Evolutionary conservation across 768 basidiomycete genomes (phyloP).

Genomic region (Pisolithus sp.): DNA sequence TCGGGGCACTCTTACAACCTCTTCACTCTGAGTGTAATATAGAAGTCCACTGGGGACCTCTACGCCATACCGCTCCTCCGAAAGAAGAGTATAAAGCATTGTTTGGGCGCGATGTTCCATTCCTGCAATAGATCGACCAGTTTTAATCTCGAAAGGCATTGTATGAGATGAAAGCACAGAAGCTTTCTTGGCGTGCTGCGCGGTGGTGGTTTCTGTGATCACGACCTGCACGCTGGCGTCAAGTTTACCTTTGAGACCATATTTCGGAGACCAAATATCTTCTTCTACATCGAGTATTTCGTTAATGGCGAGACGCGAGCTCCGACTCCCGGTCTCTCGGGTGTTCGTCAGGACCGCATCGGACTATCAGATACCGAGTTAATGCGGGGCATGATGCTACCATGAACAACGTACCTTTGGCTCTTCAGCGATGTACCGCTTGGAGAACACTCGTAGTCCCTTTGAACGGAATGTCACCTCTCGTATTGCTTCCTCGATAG

Average conservation of each 20-base stretch:
- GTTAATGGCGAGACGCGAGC: constrained; percentile 62
- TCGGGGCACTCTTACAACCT: constrained; percentile 77
- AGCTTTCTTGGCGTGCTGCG: constrained; percentile 12
- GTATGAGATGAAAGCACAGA: constrained; percentile 19
- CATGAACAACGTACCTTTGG: constrained; percentile 49
- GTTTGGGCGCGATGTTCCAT: constrained; percentile 98
- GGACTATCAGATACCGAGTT: constrained; percentile 33
- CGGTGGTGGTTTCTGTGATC: constrained; percentile 41
- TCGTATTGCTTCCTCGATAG: constrained; percentile 54
- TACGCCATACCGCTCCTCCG: constrained; percentile 84
- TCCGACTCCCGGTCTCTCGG: constrained; percentile 42
- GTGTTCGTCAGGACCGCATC: constrained; percentile 65
- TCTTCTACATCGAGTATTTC: constrained; percentile 87
- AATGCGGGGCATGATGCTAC: neutral
- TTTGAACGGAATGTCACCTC: constrained; percentile 58
- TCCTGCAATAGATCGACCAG: constrained; percentile 66
- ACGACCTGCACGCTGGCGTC: constrained; percentile 80
- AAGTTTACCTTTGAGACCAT: constrained; percentile 92
- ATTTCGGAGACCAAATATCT: constrained; percentile 94
- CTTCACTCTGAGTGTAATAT: constrained; percentile 90
- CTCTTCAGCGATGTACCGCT: constrained; percentile 53
- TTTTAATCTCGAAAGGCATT: constrained; percentile 94
- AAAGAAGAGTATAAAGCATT: constrained; percentile 89
- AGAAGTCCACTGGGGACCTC: constrained; percentile 79
- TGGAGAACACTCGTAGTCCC: constrained; percentile 59